Evolutionary conservation across 192 early-diverging fungal genomes (phyloP), one percentile per base, ranked within the genome.

Genomic region (Coemansia sp.): DNA sequence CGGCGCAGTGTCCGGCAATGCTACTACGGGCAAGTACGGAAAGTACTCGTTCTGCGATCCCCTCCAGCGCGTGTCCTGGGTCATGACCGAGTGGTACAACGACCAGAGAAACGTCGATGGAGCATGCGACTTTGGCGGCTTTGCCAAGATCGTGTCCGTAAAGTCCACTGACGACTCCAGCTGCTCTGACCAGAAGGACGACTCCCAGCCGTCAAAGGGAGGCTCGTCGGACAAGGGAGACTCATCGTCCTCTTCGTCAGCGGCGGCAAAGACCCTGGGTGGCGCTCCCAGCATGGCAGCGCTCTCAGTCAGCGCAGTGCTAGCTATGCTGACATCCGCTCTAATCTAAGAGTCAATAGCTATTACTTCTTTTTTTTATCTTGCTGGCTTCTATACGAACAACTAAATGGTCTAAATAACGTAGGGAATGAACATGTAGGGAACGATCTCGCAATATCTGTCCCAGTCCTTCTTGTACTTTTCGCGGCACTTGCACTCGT

Each of bases 401-500:
- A 13, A 43, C 20, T 9, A 38, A 23, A 16, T 34, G 2, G 33
- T 16, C 26, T 71, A 92, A 48, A 84, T 86, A 20, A 93, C 66
- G 26, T 84, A 83, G 39, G 96, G 96, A 38, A 98, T 89, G 62
- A 98, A 93, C 63, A 88, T 85, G 72, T 89, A 95, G 26, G 87
- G 88, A 0, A 98, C 96, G 9, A 79, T 71, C 37, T 85, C 73
- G 65, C 91, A 89, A 79, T 99, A 99, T 63, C 76, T 77, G 37
- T 89, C 86, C 96, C 96, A 99, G 71, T 96, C 94, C 59, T 89
- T 88, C 63, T 91, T 91, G 84, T 99, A 99, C 78, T 99, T 99
- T 18, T 83, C 82, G 56, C 86, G 81, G 81, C 96, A 99, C 73
- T 92, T 93, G 70, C 87, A 85, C 66, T 96, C 94, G 70, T 97